Conservation (phyloP, 805 yeast genomes). For the Starmerella stellata region DNA sequence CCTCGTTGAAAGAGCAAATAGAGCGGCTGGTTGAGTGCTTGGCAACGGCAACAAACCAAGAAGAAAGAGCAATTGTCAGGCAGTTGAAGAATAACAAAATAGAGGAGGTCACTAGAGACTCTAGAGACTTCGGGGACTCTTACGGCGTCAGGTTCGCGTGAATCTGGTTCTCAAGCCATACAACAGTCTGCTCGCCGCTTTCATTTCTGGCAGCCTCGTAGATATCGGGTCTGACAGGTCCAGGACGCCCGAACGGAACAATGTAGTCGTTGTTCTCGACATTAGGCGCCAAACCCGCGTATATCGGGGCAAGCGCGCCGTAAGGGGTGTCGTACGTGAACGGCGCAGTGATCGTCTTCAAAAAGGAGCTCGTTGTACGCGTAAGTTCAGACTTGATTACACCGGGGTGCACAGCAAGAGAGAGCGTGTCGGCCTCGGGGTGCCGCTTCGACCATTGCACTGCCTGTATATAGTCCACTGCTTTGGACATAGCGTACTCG, state of each 20-base stretch:
- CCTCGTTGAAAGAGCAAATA: neutral
- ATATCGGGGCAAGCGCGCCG: constrained; percentile 32
- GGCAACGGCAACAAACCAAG: neutral
- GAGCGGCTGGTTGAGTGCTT: neutral
- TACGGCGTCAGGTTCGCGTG: neutral
- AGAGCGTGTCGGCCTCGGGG: constrained; percentile 20
- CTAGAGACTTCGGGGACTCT: too few species aligned
- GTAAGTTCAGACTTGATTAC: constrained; percentile 24
- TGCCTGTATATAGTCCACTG: constrained; percentile 26
- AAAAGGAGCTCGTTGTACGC: constrained; percentile 15
- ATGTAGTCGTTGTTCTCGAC: constrained; percentile 25
- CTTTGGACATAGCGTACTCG: constrained; percentile 30
- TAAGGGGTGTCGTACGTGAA: constrained; percentile 17
- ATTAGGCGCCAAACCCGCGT: constrained; percentile 28
- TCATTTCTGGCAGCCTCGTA: constrained; percentile 22
- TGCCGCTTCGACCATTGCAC: constrained; percentile 24
- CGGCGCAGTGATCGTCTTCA: neutral
- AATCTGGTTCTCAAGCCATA: constrained; percentile 18
- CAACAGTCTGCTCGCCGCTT: constrained; percentile 24
- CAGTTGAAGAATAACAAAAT: too few species aligned
- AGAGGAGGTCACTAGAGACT: too few species aligned
- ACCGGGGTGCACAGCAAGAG: constrained; percentile 30
- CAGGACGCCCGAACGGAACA: constrained; percentile 30
- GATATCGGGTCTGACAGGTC: constrained; percentile 26
- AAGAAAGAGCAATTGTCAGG: too few species aligned